A percentile compares a stretch with the other conserved stretches of the same genome.
These are phyloP conservation scores for Cryptococcus hybrid DNA, from an alignment of 1,284 basidiomycete genomes.

Conservation along the genomic window DNA sequence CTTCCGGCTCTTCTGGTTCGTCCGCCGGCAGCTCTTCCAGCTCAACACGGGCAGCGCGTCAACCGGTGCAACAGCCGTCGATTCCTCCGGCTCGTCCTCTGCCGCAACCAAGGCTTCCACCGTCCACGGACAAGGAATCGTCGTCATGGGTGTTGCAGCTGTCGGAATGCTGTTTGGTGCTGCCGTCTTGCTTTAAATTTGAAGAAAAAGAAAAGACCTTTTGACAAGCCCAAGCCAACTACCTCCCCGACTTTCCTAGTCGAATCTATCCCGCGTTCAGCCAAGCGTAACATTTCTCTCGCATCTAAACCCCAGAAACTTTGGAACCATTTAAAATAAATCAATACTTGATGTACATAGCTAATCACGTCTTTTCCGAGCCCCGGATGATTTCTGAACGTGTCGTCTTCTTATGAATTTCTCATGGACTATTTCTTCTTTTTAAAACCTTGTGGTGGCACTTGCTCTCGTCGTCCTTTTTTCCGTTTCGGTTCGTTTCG, in stretches of 20 bases:
- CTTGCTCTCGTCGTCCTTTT: no score
- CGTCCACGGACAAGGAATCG: neutral
- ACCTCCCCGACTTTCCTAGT: neutral
- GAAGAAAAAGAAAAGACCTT: neutral
- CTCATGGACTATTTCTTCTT: no score
- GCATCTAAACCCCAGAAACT: no score
- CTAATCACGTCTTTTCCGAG: no score
- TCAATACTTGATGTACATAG: no score
- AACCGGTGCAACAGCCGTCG: constrained; percentile 6
- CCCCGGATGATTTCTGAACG: no score
- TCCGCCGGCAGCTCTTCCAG: constrained; percentile 20
- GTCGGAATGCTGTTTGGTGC: constrained; percentile 23
- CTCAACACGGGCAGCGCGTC: neutral
- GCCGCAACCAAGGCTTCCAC: neutral
- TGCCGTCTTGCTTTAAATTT: constrained; percentile 16
- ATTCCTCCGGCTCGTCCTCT: constrained; percentile 4
- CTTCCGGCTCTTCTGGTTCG: constrained; percentile 7
- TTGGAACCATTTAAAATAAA: no score
- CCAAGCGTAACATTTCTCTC: no score
- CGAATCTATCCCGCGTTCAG: no score
- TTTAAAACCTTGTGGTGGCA: no score
- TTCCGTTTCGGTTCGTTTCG: no score
- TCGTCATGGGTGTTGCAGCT: constrained; percentile 11
- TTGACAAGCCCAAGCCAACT: neutral
- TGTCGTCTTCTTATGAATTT: no score